Base-by-base conservation (phyloP, 345 rosid species). In the Eucalyptus pauciflora region DNA sequence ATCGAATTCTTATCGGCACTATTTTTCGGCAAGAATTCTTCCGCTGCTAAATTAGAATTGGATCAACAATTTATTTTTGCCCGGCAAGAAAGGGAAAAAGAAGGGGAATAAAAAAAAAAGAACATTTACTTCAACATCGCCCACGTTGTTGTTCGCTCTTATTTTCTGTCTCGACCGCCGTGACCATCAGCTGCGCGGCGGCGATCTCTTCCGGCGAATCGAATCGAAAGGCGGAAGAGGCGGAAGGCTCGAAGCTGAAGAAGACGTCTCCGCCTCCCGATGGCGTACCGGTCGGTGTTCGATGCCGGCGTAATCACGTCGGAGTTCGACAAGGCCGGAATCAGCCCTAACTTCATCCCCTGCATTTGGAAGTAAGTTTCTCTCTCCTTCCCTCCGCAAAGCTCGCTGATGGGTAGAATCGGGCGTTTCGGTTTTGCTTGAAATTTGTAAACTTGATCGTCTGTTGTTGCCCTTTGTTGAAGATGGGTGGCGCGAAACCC, bases 401-500 rank as follows among this genome's bases (percentile, higher is more conserved):
- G 33, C 17, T 48, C 17, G 14, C 37, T 48, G 4, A 67, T 50
- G n/a, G 37, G 10, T 41, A 29, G 50, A 3, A 27, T 45, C 3
- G 41, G 17, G 50, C 46, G 80, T 48, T 20, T 80, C 27, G 52
- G 17, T 86, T 27, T 71, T 56, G 17, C 86, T 50, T 31, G 33
- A 17, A 31, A 29, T 31, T 45, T 43, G 51, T 8, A 8, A 31
- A 13, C 87, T 46, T 64, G 51, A 50, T 43, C 22, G 87, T n/a
- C 69, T 5, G 13, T 51, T 52, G 37, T 88, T 45, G 33, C 27
- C 29, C 69, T 3, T 49, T 43, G 56, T 52, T 87, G 50, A 88
- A 95, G 96, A 92, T 86, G 90, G 86, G 98, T 94, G 91, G 87
- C 95, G 43, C 96, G 94, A 89, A 96, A 96, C 92, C 99, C 99